These are phyloP conservation scores for Puccinia hordei DNA, from an alignment of 1,284 basidiomycete species.

Conservation along the genomic window DNA sequence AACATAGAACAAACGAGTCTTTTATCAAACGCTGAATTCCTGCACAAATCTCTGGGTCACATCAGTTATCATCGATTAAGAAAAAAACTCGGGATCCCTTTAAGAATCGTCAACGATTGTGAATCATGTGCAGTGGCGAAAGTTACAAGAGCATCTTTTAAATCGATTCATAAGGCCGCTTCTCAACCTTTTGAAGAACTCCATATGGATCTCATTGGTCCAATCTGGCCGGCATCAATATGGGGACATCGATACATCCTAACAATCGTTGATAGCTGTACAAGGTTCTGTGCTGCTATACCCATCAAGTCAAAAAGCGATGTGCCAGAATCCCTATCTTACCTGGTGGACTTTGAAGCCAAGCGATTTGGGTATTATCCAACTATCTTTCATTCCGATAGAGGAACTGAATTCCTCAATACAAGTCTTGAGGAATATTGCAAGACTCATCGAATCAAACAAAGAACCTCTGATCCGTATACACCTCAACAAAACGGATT, in stretches of 20 bases:
- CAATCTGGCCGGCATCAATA: too few species aligned
- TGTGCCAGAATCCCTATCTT: neutral
- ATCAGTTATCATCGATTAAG: neutral
- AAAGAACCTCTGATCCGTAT: neutral
- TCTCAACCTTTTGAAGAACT: too few species aligned
- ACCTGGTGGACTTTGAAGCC: neutral
- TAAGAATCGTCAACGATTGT: too few species aligned
- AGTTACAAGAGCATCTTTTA: too few species aligned
- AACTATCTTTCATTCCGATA: neutral
- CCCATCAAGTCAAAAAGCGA: neutral
- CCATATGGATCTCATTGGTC: too few species aligned
- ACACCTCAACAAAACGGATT: too few species aligned
- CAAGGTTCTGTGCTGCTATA: too few species aligned
- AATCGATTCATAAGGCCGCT: too few species aligned
- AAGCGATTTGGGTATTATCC: neutral
- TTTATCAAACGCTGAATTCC: neutral
- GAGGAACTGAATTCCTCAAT: constrained; percentile 25
- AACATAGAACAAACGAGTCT: neutral
- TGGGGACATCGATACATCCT: too few species aligned
- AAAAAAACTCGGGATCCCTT: too few species aligned
- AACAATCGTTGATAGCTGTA: too few species aligned
- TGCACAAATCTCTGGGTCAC: neutral
- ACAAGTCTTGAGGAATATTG: neutral
- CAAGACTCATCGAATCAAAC: neutral
- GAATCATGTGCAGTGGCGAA: too few species aligned